These are phyloP conservation scores for Lachnellula subtilissima DNA, from an alignment of 2,329 filamentous ascomycete genomes.

Conservation along the genomic window DNA sequence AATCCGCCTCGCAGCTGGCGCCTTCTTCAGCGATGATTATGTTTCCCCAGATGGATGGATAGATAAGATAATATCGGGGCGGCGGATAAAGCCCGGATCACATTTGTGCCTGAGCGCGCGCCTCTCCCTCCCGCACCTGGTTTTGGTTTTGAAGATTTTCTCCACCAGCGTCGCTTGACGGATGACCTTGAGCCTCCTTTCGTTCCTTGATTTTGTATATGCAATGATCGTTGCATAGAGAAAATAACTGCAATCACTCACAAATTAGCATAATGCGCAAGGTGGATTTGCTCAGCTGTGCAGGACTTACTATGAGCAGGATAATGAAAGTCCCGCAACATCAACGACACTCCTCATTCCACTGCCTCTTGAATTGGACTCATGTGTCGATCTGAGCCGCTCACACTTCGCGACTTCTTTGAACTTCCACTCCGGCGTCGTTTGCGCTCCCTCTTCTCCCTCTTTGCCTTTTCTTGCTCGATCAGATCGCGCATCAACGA, in stretches of 20 bases:
- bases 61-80: slow-evolving; percentile 15
- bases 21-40: background rate
- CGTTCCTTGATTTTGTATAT: background rate
- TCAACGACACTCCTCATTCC: slow-evolving; percentile 33
- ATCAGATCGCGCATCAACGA: slow-evolving; percentile 28
- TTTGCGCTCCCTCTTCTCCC: slow-evolving; percentile 17
- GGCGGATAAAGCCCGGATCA: background rate
- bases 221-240: background rate
- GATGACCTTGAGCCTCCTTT: background rate
- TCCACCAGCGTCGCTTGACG: too few relatives aligned
- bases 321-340: slow-evolving; percentile 1
- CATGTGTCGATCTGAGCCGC: slow-evolving; percentile 48
- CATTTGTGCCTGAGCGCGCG: background rate
- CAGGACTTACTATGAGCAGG: slow-evolving; percentile 18
- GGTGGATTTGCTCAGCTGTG: background rate
- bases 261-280: slow-evolving; percentile 5
- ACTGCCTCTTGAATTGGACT: slow-evolving; percentile 50
- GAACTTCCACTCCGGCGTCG: slow-evolving; percentile 26
- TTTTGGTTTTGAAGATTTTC: too few relatives aligned
- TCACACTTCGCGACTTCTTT: slow-evolving; percentile 25
- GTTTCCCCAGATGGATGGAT: slow-evolving; percentile 11
- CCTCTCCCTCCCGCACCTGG: too few relatives aligned
- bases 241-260: background rate
- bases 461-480: slow-evolving; percentile 27
- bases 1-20: slow-evolving; percentile 8